Percentiles rank a stretch among this genome's conserved stretches.
These are phyloP conservation scores for Vishniacozyma victoriae DNA, from an alignment of 768 basidiomycete genomes.

Conservation along the genomic window DNA sequence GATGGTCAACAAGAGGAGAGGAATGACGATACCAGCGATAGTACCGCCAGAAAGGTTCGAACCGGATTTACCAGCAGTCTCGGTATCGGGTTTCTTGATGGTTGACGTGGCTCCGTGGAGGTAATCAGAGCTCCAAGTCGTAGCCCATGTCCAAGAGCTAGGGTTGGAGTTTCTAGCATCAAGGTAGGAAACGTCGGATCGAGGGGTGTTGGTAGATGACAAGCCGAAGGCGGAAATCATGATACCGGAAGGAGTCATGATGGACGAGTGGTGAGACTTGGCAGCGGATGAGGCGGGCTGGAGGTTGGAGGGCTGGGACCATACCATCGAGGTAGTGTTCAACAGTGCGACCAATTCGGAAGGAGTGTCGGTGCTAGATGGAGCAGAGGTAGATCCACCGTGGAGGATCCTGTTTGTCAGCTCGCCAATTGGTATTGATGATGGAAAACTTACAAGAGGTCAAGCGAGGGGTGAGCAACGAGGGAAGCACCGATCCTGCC, in stretches of 20 bases:
- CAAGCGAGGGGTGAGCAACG: slow-evolving; percentile 39
- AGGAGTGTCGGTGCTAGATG: slow-evolving; percentile 17
- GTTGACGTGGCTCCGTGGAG: slow-evolving; percentile 9
- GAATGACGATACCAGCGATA: slow-evolving; percentile 18
- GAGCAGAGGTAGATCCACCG: slow-evolving; percentile 30
- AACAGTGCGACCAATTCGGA: slow-evolving; percentile 36
- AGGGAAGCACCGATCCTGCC: slow-evolving; percentile 40
- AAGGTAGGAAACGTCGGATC: slow-evolving; percentile 40
- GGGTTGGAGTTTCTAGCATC: slow-evolving; percentile 38
- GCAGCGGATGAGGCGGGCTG: slow-evolving; percentile 41
- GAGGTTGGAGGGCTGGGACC: slow-evolving; percentile 42
- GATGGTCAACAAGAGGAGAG: slow-evolving; percentile 24
- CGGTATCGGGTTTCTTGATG: too few species aligned
- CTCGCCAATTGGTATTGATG: not conserved
- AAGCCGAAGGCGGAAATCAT: slow-evolving; percentile 46
- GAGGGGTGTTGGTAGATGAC: slow-evolving; percentile 13
- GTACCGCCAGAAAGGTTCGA: slow-evolving; percentile 1
- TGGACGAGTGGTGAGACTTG: slow-evolving; percentile 37
- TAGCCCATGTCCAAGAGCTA: slow-evolving; percentile 41
- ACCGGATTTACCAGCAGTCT: too few species aligned
- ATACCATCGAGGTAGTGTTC: slow-evolving; percentile 41
- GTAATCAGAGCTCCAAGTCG: slow-evolving; percentile 38
- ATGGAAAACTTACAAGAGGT: slow-evolving; percentile 26
- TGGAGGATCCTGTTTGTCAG: slow-evolving; percentile 30
- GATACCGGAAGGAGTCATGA: slow-evolving; percentile 44